Evolutionary conservation across 495 filamentous ascomycete species (phyloP).

Genomic region (Penicillium arizonense): DNA sequence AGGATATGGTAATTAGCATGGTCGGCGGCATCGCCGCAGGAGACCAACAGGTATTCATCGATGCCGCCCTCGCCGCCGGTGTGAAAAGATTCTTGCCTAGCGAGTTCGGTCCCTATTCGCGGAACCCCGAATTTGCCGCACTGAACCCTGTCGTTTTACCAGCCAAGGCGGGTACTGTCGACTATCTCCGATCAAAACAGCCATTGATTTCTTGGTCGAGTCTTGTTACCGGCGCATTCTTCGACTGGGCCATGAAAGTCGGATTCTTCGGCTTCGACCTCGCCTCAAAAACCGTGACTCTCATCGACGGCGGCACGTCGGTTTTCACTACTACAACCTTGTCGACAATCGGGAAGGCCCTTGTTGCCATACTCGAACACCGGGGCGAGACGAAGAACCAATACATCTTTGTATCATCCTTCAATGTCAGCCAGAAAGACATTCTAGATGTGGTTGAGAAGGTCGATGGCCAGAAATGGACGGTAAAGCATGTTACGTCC

Average conservation of each 20-base stretch:
- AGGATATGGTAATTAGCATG: constrained; percentile 58
- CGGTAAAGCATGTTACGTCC: neutral
- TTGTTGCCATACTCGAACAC: constrained; percentile 28
- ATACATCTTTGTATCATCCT: constrained; percentile 22
- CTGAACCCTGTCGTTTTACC: neutral
- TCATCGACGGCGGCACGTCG: constrained; percentile 26
- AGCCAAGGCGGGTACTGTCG: neutral
- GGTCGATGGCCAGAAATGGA: neutral
- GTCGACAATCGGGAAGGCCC: constrained; percentile 24
- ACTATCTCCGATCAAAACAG: too few species aligned
- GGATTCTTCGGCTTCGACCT: constrained; percentile 8
- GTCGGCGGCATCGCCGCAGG: constrained; percentile 35
- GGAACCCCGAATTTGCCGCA: constrained; percentile 1
- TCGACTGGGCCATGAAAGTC: constrained; percentile 3
- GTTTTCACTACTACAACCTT: constrained; percentile 27
- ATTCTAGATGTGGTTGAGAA: constrained; percentile 19
- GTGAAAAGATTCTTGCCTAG: constrained; percentile 52
- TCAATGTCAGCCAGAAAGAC: constrained; percentile 23
- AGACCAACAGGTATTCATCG: constrained; percentile 47
- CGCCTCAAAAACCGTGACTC: neutral
- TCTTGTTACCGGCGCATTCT: neutral
- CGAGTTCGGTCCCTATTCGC: constrained; percentile 17
- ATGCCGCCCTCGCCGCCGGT: constrained; percentile 57
- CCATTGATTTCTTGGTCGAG: too few species aligned
- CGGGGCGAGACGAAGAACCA: constrained; percentile 31